phyloP scores from a whole-genome alignment of 2,329 filamentous ascomycete species.

The Endoconidiophora polonica region DNA sequence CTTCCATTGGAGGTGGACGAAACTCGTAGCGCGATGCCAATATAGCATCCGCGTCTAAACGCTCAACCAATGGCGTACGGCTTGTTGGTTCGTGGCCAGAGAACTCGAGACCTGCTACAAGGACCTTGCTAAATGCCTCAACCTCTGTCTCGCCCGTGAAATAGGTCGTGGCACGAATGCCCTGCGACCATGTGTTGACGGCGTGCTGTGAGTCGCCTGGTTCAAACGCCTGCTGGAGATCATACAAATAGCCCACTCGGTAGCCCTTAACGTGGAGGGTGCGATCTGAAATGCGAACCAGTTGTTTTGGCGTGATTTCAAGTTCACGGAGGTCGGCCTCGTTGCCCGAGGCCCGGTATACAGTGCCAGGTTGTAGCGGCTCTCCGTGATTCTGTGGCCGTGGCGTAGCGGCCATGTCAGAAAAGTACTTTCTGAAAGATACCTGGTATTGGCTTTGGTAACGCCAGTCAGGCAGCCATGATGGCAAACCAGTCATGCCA shows the following conservation, averaged over 20 bases:
- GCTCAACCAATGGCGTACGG: slow-evolving; percentile 9
- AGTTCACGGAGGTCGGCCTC: slow-evolving; percentile 8
- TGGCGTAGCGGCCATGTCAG: slow-evolving; percentile 10
- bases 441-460: slow-evolving; percentile 13
- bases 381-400: not conserved
- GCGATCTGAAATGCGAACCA: slow-evolving; percentile 10
- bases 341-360: slow-evolving; percentile 13
- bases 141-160: slow-evolving; percentile 14
- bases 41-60: not conserved
- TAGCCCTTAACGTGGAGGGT: slow-evolving; percentile 13
- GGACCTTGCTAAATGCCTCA: slow-evolving; percentile 13
- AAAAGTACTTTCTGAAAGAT: slow-evolving; percentile 12
- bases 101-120: slow-evolving; percentile 12
- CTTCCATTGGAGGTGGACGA: slow-evolving; percentile 5
- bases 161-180: slow-evolving; percentile 6
- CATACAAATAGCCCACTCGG: slow-evolving; percentile 14
- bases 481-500: slow-evolving; percentile 14
- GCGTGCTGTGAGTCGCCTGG: slow-evolving; percentile 8
- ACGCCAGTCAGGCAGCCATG: slow-evolving; percentile 15
- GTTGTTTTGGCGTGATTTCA: slow-evolving; percentile 7
- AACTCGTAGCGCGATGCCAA: slow-evolving; percentile 1
- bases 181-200: slow-evolving; percentile 10
- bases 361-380: not conserved
- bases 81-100: slow-evolving; percentile 8
- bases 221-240: slow-evolving; percentile 12